A percentile compares a stretch with the other conserved stretches of the same genome.
phyloP scores from a whole-genome alignment of 148 eudicot genomes.

The Fagopyrum homotropicum region DNA sequence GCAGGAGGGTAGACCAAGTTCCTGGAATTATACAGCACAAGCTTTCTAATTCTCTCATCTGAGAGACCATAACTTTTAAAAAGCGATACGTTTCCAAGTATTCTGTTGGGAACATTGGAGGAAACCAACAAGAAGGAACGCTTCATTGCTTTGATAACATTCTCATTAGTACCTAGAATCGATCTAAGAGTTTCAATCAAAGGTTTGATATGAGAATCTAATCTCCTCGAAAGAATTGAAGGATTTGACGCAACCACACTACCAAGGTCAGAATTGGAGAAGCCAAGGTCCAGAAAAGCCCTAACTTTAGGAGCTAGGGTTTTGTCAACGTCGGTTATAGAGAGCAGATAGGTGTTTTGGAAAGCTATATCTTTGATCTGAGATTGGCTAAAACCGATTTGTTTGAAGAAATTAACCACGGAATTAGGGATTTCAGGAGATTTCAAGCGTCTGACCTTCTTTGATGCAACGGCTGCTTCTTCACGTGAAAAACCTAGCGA shows the following conservation, averaged over 20 bases:
- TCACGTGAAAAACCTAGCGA: constrained; percentile 21
- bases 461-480: constrained; percentile 17
- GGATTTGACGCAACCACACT: constrained; percentile 1
- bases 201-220: constrained; percentile 2
- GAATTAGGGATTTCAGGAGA: constrained; percentile 14
- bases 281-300: constrained; percentile 18
- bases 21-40: constrained; percentile 15
- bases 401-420: constrained; percentile 13
- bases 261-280: constrained; percentile 14
- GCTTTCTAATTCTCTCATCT: constrained; percentile 5
- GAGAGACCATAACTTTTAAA: constrained; percentile 19
- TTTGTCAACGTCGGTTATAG: constrained; percentile 10
- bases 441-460: constrained; percentile 16
- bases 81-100: constrained; percentile 19
- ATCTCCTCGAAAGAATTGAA: neutral
- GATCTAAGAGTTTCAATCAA: constrained; percentile 9
- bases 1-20: constrained; percentile 13
- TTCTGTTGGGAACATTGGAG: constrained; percentile 1
- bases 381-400: constrained; percentile 7
- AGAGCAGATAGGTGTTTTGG: constrained; percentile 1
- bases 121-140: constrained; percentile 16
- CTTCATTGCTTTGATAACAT: constrained; percentile 1
- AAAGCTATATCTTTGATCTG: constrained; percentile 14
- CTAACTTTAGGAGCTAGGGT: constrained; percentile 23
- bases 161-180: constrained; percentile 11